Percentiles rank a stretch among this genome's conserved stretches.
phyloP scores from a whole-genome alignment of 768 basidiomycete species.

The Xanthoconium stramineum region DNA sequence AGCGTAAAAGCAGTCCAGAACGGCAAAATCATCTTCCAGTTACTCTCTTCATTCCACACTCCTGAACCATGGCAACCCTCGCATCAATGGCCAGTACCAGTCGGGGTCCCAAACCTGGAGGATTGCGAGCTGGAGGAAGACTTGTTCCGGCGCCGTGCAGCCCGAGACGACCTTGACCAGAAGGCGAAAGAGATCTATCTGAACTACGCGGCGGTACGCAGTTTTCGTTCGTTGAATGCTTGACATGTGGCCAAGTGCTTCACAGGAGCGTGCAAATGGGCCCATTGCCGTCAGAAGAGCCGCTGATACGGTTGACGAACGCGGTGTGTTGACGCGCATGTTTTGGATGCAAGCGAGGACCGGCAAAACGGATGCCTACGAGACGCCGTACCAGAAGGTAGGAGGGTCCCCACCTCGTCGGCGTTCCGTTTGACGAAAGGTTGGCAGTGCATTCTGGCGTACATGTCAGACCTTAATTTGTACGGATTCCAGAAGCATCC shows the following conservation, averaged over 20 bases:
- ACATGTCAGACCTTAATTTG: conserved; percentile 79
- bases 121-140: conserved; percentile 61
- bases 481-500: conserved; percentile 36
- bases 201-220: conserved; percentile 26
- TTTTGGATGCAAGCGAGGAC: conserved; percentile 81
- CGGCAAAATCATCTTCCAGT: conserved; percentile 53
- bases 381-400: conserved; percentile 75
- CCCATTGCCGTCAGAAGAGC: conserved; percentile 67
- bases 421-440: conserved; percentile 1
- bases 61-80: conserved; percentile 74
- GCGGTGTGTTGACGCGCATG: conserved; percentile 53
- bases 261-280: conserved; percentile 62
- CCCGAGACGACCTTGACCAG: conserved; percentile 32
- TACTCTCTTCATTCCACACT: conserved; percentile 80
- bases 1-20: conserved; percentile 57
- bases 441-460: conserved; percentile 69
- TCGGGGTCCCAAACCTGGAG: conserved; percentile 50
- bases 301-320: conserved; percentile 38
- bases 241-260: conserved; percentile 27
- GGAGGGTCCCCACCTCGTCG: neutral
- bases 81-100: conserved; percentile 68
- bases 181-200: conserved; percentile 32
- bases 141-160: conserved; percentile 26
- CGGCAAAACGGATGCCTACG: conserved; percentile 53
- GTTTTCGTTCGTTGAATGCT: conserved; percentile 12